Conservation (phyloP, 2,329 filamentous ascomycete genomes). For the Zopfia rhizophila region DNA sequence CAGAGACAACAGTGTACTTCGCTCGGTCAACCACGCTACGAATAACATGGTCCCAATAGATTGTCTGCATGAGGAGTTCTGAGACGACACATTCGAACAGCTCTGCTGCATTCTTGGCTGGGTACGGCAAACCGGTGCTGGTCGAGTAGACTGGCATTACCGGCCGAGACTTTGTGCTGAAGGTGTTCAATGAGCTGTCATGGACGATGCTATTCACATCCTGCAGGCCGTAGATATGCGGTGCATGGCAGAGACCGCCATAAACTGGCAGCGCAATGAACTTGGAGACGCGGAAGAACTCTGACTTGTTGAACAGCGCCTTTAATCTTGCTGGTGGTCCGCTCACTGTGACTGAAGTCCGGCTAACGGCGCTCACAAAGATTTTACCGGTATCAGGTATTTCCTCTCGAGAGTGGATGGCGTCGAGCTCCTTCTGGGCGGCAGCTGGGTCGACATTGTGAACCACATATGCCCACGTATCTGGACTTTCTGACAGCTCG, state of each 20-base stretch:
- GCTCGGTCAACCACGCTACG: constrained; percentile 27
- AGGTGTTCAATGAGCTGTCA: not conserved
- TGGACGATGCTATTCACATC: constrained; percentile 41
- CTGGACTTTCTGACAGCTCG: constrained; percentile 29
- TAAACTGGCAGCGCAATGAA: constrained; percentile 37
- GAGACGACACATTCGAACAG: constrained; percentile 30
- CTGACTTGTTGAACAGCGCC: constrained; percentile 31
- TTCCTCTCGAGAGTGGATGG: constrained; percentile 38
- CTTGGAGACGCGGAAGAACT: constrained; percentile 29
- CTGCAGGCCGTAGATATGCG: constrained; percentile 35
- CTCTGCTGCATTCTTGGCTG: constrained; percentile 31
- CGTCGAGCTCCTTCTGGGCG: constrained; percentile 54
- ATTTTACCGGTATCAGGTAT: constrained; percentile 32
- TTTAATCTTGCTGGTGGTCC: constrained; percentile 43
- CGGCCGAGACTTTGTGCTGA: constrained; percentile 30
- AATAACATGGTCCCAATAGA: constrained; percentile 38
- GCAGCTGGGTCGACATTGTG: constrained; percentile 41
- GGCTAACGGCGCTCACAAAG: constrained; percentile 38
- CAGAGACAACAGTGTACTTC: constrained; percentile 5
- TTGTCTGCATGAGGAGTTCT: constrained; percentile 34
- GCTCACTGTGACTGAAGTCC: constrained; percentile 41
- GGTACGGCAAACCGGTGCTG: constrained; percentile 44
- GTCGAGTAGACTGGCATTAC: constrained; percentile 47
- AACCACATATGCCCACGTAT: constrained; percentile 58
- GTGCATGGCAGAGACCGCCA: constrained; percentile 40